Evolutionary conservation across 202 grass and related monocot species (phyloP), one percentile per base, ranked within the genome.

Genomic region (Setaria italica): DNA sequence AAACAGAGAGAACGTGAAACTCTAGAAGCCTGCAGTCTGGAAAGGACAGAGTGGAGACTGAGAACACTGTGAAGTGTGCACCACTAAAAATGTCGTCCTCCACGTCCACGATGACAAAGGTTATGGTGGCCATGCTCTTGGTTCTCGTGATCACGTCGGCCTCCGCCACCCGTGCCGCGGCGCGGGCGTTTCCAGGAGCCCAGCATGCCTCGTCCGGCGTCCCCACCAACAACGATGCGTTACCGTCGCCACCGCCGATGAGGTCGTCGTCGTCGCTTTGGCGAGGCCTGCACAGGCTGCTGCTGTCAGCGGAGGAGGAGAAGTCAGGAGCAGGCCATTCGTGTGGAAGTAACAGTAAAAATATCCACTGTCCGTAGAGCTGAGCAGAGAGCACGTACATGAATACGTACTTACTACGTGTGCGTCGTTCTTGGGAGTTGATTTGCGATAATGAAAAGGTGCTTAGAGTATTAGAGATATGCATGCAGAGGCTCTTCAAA

Each of bases 71-170:
- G 43, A 5, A 16, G 20, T 21, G 29, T 30, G 9, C 0, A 3
- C 20, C n/a, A 60, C 55, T 58, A 9, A 17, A 20, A 6, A 11
- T 29, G 56, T 21, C 10, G 21, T 62, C 57, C n/a, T 60, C 29
- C 21, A 62, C 47, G 25, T 34, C 8, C 8, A 34, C 48, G 29
- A 51, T 53, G 15, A 19, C 29, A 21, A 54, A 60, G 49, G 25
- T 66, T 59, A 17, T 39, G 11, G 59, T 32, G 68, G 59, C 50
- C 35, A 55, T 59, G 75, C 37, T 88, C 37, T 7, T 84, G 30
- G 59, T 85, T 21, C 34, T 72, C 55, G 7, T 72, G 74, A 6
- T 30, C 8, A 72, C 29, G 35, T 56, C 72, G 15, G 35, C 43
- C 45, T 37, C 80, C 29, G 51, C 58, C 17, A 72, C 62, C 33